These are phyloP conservation scores for Globisporangium recalcitrans DNA, from an alignment of 352 stramenopile genomes.

Conservation along the genomic window DNA sequence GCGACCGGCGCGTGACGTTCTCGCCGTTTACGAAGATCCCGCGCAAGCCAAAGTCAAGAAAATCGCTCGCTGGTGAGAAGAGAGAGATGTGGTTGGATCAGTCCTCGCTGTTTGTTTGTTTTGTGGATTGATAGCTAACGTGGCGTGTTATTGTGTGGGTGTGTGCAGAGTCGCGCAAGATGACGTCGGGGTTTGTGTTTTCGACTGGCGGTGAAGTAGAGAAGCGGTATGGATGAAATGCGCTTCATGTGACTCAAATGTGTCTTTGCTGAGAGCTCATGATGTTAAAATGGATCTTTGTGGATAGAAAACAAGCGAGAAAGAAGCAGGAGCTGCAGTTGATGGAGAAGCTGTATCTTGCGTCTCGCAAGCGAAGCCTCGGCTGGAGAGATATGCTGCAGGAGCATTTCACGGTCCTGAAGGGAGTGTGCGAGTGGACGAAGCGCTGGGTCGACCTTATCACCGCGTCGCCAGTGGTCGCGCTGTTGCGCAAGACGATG, in stretches of 20 bases:
- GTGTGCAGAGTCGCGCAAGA: conserved; percentile 12
- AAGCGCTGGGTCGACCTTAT: conserved; percentile 30
- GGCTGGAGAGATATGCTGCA: conserved; percentile 36
- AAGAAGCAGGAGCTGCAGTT: conserved; percentile 41
- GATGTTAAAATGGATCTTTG: neutral
- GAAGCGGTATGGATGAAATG: conserved; percentile 16
- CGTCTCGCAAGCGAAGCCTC: conserved; percentile 32
- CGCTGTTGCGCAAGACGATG: conserved; percentile 14
- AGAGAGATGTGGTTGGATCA: too few species aligned
- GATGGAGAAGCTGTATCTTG: conserved; percentile 40
- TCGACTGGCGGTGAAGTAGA: conserved; percentile 13
- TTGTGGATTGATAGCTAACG: too few species aligned
- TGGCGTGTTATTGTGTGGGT: neutral
- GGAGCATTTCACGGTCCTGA: conserved; percentile 33
- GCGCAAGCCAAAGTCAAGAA: conserved; percentile 14
- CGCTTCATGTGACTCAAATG: too few species aligned
- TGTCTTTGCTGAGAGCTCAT: neutral
- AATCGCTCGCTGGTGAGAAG: conserved; percentile 9
- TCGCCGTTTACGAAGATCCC: conserved; percentile 60
- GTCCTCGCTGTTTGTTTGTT: too few species aligned
- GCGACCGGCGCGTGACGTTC: conserved; percentile 58
- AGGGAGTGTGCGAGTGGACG: conserved; percentile 24
- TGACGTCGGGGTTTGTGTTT: conserved; percentile 21
- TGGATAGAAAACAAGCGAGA: conserved; percentile 16
- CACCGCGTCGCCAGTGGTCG: conserved; percentile 9